phyloP scores from a whole-genome alignment of 228 moss, liverwort and hornwort genomes.

The Sphagnum magellanicum region DNA sequence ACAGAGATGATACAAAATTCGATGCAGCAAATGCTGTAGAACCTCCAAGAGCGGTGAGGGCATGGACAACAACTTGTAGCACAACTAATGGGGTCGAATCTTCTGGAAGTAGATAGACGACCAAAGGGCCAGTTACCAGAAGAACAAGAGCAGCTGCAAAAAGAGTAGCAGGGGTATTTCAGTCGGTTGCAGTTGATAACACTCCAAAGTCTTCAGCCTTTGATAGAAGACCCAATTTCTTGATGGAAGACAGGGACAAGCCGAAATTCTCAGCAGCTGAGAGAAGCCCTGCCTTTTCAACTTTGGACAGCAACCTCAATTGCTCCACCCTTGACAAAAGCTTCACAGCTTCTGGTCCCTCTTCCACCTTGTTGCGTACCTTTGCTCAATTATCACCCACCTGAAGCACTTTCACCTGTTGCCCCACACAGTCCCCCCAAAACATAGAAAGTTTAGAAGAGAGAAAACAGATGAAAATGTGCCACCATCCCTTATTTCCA shows the following conservation, averaged over 20 bases:
- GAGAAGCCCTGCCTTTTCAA: slow-evolving; percentile 36
- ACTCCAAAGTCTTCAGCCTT: slow-evolving; percentile 38
- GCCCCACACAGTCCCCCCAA: too few relatives aligned
- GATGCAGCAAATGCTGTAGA: slow-evolving; percentile 47
- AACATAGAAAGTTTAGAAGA: too few relatives aligned
- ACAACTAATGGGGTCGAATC: slow-evolving; percentile 35
- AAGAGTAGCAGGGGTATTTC: slow-evolving; percentile 21
- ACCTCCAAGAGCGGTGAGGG: slow-evolving; percentile 34
- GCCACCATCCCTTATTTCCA: too few relatives aligned
- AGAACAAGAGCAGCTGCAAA: slow-evolving; percentile 18
- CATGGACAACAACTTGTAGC: slow-evolving; percentile 36
- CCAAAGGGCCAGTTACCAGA: slow-evolving; percentile 25
- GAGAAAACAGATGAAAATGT: too few relatives aligned
- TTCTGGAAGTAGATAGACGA: slow-evolving; percentile 43
- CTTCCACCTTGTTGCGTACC: slow-evolving; percentile 17
- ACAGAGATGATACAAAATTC: slow-evolving; percentile 37
- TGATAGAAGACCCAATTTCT: slow-evolving; percentile 35
- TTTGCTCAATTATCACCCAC: slow-evolving; percentile 17
- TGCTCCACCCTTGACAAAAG: slow-evolving; percentile 42
- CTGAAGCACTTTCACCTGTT: slow-evolving; percentile 26
- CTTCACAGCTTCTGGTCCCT: slow-evolving; percentile 20
- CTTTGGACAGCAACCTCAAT: slow-evolving; percentile 34
- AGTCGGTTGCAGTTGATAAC: slow-evolving; percentile 35
- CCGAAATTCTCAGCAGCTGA: slow-evolving; percentile 40
- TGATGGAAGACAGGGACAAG: slow-evolving; percentile 30